Percentiles rank a stretch among this genome's conserved stretches.
Conservation (phyloP, 2,329 filamentous ascomycete species). For the Curvularia spicifera region DNA sequence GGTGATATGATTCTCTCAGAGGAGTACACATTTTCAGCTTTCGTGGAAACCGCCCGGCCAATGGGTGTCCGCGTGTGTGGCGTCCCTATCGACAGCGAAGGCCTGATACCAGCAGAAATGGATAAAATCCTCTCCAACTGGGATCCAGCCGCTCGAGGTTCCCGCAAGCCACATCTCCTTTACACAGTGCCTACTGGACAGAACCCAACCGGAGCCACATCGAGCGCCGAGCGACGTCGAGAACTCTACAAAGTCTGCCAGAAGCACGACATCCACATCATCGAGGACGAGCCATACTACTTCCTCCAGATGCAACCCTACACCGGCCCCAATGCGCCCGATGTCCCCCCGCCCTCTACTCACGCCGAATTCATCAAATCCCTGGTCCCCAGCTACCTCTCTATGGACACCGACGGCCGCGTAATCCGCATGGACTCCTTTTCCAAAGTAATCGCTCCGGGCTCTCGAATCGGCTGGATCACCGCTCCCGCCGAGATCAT, state of each 20-base stretch:
- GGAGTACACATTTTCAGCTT: slow-evolving; percentile 87
- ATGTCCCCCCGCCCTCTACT: slow-evolving; percentile 63
- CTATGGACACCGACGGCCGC: slow-evolving; percentile 83
- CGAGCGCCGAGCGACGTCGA: slow-evolving; percentile 68
- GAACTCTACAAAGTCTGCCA: slow-evolving; percentile 79
- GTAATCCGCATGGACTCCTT: slow-evolving; percentile 92
- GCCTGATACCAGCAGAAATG: slow-evolving; percentile 66
- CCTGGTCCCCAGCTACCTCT: slow-evolving; percentile 77
- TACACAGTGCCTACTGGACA: slow-evolving; percentile 83
- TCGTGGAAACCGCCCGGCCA: slow-evolving; percentile 69
- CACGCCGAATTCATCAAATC: slow-evolving; percentile 76
- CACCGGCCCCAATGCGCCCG: slow-evolving; percentile 59
- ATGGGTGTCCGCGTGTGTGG: slow-evolving; percentile 67
- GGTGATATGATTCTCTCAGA: slow-evolving; percentile 84
- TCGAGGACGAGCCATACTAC: slow-evolving; percentile 95
- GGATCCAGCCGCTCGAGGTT: slow-evolving; percentile 62
- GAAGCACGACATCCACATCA: slow-evolving; percentile 83
- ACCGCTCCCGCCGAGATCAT: slow-evolving; percentile 85
- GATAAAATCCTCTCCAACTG: slow-evolving; percentile 70
- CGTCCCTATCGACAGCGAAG: slow-evolving; percentile 70
- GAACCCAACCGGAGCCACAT: slow-evolving; percentile 89
- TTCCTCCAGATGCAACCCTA: slow-evolving; percentile 89
- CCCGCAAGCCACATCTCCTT: slow-evolving; percentile 69
- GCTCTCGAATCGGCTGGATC: slow-evolving; percentile 84
- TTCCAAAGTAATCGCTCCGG: slow-evolving; percentile 87